Evolutionary conservation across 352 stramenopile species (phyloP).

Genomic region (Globisporangium acanthophoron): DNA sequence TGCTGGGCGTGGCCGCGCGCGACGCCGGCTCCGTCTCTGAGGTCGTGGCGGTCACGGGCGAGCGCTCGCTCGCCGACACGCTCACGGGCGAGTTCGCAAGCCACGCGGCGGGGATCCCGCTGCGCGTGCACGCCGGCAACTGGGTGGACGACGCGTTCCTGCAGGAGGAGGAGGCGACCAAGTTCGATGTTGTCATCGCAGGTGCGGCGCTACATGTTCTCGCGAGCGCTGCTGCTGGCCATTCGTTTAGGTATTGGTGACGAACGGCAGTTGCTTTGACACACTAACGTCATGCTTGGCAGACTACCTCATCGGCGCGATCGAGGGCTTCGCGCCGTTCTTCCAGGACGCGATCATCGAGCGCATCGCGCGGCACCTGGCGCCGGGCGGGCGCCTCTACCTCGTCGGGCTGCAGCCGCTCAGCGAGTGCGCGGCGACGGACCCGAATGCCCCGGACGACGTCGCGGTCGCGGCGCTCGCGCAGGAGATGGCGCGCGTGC

Average conservation of each 20-base stretch:
- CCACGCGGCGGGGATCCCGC: conserved; percentile 23
- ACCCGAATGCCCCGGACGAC: conserved; percentile 23
- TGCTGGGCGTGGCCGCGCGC: conserved; percentile 36
- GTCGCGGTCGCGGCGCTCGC: conserved; percentile 27
- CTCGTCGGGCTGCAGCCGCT: conserved; percentile 86
- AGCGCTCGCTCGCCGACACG: conserved; percentile 42
- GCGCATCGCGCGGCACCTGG: conserved; percentile 68
- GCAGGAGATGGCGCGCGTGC: conserved; percentile 63
- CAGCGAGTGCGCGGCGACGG: conserved; percentile 37
- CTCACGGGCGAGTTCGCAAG: conserved; percentile 32
- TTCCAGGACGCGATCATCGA: conserved; percentile 53
- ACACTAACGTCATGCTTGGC: not conserved
- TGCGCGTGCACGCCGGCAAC: conserved; percentile 59
- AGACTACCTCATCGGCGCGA: conserved; percentile 91
- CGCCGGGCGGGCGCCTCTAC: conserved; percentile 84
- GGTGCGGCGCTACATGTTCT: conserved; percentile 17
- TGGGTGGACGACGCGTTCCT: conserved; percentile 67
- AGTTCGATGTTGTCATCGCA: conserved; percentile 79
- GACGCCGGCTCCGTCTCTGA: conserved; percentile 21
- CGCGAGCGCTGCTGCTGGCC: not conserved
- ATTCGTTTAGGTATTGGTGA: not conserved
- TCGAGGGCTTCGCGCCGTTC: conserved; percentile 91
- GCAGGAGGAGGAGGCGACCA: conserved; percentile 35
- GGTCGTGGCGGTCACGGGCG: conserved; percentile 71
- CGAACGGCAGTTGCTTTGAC: not conserved